Percentiles rank a stretch among this genome's conserved stretches.
These are phyloP conservation scores for Salicornia ramosissima DNA, from an alignment of 148 eudicot genomes.

Conservation along the genomic window DNA sequence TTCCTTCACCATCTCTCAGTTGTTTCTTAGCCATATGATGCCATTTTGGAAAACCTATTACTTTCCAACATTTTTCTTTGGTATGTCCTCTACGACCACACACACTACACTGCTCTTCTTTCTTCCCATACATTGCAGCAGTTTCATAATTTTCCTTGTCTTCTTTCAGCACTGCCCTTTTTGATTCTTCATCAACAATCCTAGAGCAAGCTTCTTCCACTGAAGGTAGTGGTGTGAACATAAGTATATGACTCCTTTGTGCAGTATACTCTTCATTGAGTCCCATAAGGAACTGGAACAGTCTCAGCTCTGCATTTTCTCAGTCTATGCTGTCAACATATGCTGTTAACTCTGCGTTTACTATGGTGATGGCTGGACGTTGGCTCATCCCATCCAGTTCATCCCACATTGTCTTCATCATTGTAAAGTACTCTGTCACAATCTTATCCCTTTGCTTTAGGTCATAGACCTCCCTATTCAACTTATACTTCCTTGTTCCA, in stretches of 20 bases:
- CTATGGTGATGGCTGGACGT: background rate
- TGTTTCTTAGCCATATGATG: background rate
- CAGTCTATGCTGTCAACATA: background rate
- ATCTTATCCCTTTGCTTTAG: too few relatives aligned
- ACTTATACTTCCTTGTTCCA: too few relatives aligned
- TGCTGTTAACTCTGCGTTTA: background rate
- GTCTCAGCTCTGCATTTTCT: background rate
- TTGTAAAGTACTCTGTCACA: too few relatives aligned
- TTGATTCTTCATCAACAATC: background rate
- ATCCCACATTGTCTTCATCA: too few relatives aligned
- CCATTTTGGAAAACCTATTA: background rate
- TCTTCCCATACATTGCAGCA: background rate
- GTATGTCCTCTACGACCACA: background rate
- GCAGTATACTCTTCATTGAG: background rate
- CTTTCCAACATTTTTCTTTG: background rate
- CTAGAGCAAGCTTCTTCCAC: background rate
- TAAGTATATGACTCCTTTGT: background rate
- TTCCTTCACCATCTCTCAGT: background rate
- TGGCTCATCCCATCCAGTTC: background rate
- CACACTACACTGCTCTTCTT: background rate
- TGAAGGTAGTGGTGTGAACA: background rate
- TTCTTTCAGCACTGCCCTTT: background rate
- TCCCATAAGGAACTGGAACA: background rate
- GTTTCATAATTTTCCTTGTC: background rate
- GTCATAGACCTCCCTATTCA: too few relatives aligned